Base-by-base conservation (phyloP, 345 rosid genomes). In the Brassica carinata region DNA sequence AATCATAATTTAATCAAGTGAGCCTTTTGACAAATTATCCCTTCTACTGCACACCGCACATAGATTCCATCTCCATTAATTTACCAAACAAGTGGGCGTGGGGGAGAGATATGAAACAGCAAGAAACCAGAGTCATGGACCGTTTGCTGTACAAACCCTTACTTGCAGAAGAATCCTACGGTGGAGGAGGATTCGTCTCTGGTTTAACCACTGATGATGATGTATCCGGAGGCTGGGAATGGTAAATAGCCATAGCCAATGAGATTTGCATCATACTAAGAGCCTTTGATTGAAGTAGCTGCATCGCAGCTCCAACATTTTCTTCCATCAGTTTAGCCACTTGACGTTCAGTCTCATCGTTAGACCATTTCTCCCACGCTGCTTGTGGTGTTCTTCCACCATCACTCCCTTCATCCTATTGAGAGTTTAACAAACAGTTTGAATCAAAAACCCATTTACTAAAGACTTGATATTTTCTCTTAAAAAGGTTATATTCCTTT, bases 221-320 rank as follows among this genome's bases (percentile, higher is more conserved):
- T 71, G 90, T 73, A 81, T 96, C 99, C 0, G 89, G 91, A 19
- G 94, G 94, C 69, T 91, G 97, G 5, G 97, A 79, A 51, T 87
- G 96, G 88, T 91, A 94, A 73, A 96, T 94, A 3, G 97, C 99
- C 4, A 92, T 79, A 69, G 99, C 99, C 43, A 96, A 84, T 45
- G 99, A 92, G 80, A 96, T 85, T 5, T 97, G 99, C 99, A 96
- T 96, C 85, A 96, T 89, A 90, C 99, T 92, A 33, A 96, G 99
- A 30, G 97, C 94, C 85, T 94, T 96, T 4, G 99, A 92, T 34
- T 96, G 99, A 30, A 96, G 95, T 76, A 94, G 92, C 81, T 96
- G 99, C 99, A 96, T 91, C 0, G 99, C 99, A 0, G 99, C 86
- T 40, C 99, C 99, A 0, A 96, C 93, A 7, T 96, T 94, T 87